These are phyloP conservation scores for Verticillium albo-atrum DNA, from an alignment of 2,329 filamentous ascomycete genomes.

Conservation along the genomic window DNA sequence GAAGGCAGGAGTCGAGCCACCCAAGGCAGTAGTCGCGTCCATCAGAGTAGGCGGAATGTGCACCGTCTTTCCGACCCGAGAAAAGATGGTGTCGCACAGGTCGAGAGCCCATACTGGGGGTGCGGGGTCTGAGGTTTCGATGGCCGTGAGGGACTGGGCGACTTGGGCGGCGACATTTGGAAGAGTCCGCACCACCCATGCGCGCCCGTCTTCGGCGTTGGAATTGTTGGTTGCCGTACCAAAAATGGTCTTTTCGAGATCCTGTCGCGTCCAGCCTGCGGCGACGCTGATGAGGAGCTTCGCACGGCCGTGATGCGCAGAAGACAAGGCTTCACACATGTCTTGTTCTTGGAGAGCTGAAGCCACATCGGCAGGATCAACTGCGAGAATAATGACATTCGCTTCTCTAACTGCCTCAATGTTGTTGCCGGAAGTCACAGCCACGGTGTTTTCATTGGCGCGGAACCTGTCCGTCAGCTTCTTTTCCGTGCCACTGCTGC, in stretches of 20 bases:
- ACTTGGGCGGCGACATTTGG: slow-evolving; percentile 30
- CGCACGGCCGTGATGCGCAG: slow-evolving; percentile 7
- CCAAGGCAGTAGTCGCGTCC: slow-evolving; percentile 55
- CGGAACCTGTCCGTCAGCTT: slow-evolving; percentile 15
- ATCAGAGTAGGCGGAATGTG: slow-evolving; percentile 45
- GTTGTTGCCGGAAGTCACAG: slow-evolving; percentile 25
- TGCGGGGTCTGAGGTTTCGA: slow-evolving; percentile 19
- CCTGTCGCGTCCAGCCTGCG: slow-evolving; percentile 40
- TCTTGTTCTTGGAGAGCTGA: slow-evolving; percentile 29
- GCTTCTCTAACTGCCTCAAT: slow-evolving; percentile 27
- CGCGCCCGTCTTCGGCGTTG: slow-evolving; percentile 11
- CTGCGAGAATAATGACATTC: slow-evolving; percentile 39
- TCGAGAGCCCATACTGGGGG: slow-evolving; percentile 15
- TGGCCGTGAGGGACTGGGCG: slow-evolving; percentile 24
- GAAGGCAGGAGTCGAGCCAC: slow-evolving; percentile 57
- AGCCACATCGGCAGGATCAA: slow-evolving; percentile 39
- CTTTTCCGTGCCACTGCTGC: slow-evolving; percentile 18
- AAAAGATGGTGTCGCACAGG: slow-evolving; percentile 43
- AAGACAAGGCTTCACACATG: slow-evolving; percentile 29
- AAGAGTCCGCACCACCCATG: slow-evolving; percentile 24
- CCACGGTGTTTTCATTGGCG: slow-evolving; percentile 8
- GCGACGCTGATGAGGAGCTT: slow-evolving; percentile 48
- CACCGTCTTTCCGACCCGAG: slow-evolving; percentile 47
- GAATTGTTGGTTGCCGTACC: slow-evolving; percentile 13
- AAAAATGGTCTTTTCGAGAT: slow-evolving; percentile 31